Evolutionary conservation across 768 basidiomycete species (phyloP).

Genomic region (Phlegmacium glaucopus): DNA sequence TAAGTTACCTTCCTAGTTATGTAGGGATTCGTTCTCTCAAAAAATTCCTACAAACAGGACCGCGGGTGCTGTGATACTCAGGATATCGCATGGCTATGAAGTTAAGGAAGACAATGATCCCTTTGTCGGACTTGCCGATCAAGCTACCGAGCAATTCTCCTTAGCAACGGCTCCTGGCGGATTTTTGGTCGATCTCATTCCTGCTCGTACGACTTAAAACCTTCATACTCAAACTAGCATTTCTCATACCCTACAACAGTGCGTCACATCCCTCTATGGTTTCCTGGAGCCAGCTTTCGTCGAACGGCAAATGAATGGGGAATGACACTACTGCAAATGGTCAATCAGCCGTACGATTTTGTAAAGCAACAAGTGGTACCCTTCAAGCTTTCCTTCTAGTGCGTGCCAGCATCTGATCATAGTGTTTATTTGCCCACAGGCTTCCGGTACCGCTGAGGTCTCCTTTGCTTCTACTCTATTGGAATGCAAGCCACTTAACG

Average conservation of each 20-base stretch:
- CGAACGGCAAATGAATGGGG: slow-evolving; percentile 50
- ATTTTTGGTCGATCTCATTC: slow-evolving; percentile 50
- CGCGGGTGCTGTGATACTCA: slow-evolving; percentile 50
- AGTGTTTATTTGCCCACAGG: slow-evolving; percentile 30
- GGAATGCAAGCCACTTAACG: slow-evolving; percentile 43
- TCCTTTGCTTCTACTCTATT: slow-evolving; percentile 61
- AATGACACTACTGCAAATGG: slow-evolving; percentile 50
- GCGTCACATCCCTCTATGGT: slow-evolving; percentile 56
- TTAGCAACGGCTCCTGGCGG: slow-evolving; percentile 49
- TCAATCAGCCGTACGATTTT: slow-evolving; percentile 51
- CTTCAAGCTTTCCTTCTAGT: slow-evolving; percentile 7
- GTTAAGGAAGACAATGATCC: slow-evolving; percentile 48
- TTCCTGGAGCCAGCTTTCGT: slow-evolving; percentile 61
- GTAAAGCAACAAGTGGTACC: slow-evolving; percentile 62
- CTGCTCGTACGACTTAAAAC: slow-evolving; percentile 33
- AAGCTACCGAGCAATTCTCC: slow-evolving; percentile 53
- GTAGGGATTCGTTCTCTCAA: slow-evolving; percentile 1
- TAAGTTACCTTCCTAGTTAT: slow-evolving; percentile 22
- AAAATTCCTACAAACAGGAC: slow-evolving; percentile 29
- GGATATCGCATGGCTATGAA: slow-evolving; percentile 53
- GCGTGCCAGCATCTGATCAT: slow-evolving; percentile 1
- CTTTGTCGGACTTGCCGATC: slow-evolving; percentile 49
- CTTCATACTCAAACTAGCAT: slow-evolving; percentile 1
- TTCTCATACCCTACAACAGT: slow-evolving; percentile 33
- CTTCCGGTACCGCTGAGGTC: slow-evolving; percentile 49